Base-by-base conservation (phyloP, 208 protist genomes). In the Naegleria lovaniensis region DNA sequence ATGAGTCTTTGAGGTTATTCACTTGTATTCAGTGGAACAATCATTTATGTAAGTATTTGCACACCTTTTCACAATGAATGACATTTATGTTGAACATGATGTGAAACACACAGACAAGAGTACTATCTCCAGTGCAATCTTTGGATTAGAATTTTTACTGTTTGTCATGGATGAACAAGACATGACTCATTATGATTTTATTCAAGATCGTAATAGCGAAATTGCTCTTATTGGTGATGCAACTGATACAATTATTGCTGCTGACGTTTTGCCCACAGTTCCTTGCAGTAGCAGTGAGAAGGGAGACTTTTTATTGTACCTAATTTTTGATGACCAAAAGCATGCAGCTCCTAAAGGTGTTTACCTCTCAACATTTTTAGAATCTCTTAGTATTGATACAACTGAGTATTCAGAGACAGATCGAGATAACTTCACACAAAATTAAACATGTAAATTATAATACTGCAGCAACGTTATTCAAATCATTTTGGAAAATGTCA, bases 211-310 rank as follows among this genome's bases (percentile, higher is more conserved):
- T 36, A 75, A 29, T n/a, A 16, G 25, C 2, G 16, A 75, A 75
- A 79, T 79, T 79, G 67, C n/a, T 13, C n/a, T 79, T 9, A 79
- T 79, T 79, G 67, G 67, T 29, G 67, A 79, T 79, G 67, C 67
- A 36, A 9, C 29, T 79, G 67, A 79, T 79, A 36, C 25, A 36
- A 33, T 79, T 36, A 36, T 79, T 19, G 67, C 25, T 36, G 29
- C 25, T 36, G 67, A 79, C 36, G 13, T 29, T 19, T 67, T 29
- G 6, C 55, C 55, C 11, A 67, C 22, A 15, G 43, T 48, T 48
- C 43, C 43, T 48, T 67, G 55, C 22, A 29, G 11, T 22, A 67
- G 22, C 19, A 29, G 22, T 15, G 55, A 67, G 22, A 15, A 29
- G 11, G 55, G 55, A 19, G 55, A 67, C 22, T 67, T 67, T 67